phyloP scores from a whole-genome alignment of 768 basidiomycete genomes.

The Pilatotrama ljubarskyi region DNA sequence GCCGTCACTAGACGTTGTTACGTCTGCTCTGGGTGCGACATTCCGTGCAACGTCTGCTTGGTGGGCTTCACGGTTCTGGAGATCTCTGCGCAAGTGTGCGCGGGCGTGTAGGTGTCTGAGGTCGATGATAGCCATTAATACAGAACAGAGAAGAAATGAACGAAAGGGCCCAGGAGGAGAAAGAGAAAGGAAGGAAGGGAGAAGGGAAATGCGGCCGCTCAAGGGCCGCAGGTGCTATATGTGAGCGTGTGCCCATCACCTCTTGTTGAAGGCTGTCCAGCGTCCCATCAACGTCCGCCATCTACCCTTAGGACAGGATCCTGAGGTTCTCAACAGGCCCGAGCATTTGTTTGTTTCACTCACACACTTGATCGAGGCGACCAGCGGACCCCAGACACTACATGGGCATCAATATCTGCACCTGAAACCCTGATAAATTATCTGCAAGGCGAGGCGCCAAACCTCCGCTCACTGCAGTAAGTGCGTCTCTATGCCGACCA shows the following conservation, averaged over 20 bases:
- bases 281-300: constrained; percentile 15
- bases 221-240: constrained; percentile 8
- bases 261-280: constrained; percentile 16
- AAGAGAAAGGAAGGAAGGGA: constrained; percentile 13
- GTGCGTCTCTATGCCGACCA: constrained; percentile 12
- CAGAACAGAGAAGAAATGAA: constrained; percentile 12
- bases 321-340: not conserved
- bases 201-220: constrained; percentile 12
- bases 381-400: constrained; percentile 14
- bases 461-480: constrained; percentile 1
- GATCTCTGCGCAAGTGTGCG: not conserved
- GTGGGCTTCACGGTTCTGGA: not conserved
- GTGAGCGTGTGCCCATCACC: constrained; percentile 11
- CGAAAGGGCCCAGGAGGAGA: constrained; percentile 1
- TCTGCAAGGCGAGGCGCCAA: not conserved
- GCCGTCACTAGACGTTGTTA: not conserved
- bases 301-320: not conserved
- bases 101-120: constrained; percentile 2
- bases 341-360: constrained; percentile 3
- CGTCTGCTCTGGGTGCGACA: not conserved
- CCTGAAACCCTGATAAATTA: constrained; percentile 14
- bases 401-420: not conserved
- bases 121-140: constrained; percentile 20
- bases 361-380: constrained; percentile 3
- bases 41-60: not conserved